Base-by-base conservation (phyloP, 805 yeast species). In the Blastobotrys chiropterorum region DNA sequence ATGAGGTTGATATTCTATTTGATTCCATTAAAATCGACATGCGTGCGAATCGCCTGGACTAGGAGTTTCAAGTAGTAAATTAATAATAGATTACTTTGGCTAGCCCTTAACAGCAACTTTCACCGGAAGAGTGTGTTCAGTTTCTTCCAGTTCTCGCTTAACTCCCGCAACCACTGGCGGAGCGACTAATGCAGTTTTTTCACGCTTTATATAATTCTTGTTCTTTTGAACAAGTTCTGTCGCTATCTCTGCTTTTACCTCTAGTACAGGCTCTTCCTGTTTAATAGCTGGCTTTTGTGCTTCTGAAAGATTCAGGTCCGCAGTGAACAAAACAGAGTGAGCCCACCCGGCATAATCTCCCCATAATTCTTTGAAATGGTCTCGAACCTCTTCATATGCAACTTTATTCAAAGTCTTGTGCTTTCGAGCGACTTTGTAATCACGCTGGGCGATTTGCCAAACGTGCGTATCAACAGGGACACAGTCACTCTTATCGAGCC, bases 331-430 rank as follows among this genome's bases (percentile, higher is more conserved):
- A 8, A 92, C 89, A n/a, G 92, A 85, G 62, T 92, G 99, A 0
- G 98, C 98, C 99, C 99, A 94, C 0, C 99, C 99, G 1, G 99
- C 97, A 64, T 85, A 86, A 1, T 78, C 79, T 0, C 97, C 97
- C 92, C 97, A 94, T 44, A 82, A 69, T 0, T 74, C 73, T 44
- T 76, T 73, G 64, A 92, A 83, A 63, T 76, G 79, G 6, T 63
- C 61, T 44, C 89, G 74, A 4, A 89, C 84, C 19, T 75, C 72
- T 40, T 71, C 76, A 63, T 85, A 84, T 3, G 76, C 67, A 26
- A 69, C 74, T 47, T 74, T 75, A 54, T 73, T 80, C 67, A 85
- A 67, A 1, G 79, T 67, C 52, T 74, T 77, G 16, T 62, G 56
- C 21, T 64, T 62, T 20, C 70, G 53, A 1, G 72, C 78, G 58